Percentiles rank a stretch among this genome's conserved stretches.
Evolutionary conservation across 1,284 basidiomycete species (phyloP).

Genomic region (Sanghuangporus sanghuang): DNA sequence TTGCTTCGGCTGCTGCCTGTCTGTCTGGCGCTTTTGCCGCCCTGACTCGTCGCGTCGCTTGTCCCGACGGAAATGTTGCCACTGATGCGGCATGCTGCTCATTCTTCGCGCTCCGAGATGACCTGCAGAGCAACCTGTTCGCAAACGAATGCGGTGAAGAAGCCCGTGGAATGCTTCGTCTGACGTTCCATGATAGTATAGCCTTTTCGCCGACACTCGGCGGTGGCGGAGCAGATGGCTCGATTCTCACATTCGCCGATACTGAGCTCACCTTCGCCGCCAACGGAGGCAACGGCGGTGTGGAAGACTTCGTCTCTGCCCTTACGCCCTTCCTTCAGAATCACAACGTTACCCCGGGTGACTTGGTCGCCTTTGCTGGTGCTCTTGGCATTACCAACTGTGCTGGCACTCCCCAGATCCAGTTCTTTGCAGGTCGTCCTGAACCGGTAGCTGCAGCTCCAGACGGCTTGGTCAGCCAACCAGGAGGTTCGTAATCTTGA

Average conservation of each 20-base stretch:
- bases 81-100: conserved; percentile 35
- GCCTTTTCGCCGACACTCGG: conserved; percentile 29
- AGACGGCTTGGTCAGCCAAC: conserved; percentile 34
- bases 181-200: conserved; percentile 43
- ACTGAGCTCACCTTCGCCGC: conserved; percentile 14
- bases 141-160: conserved; percentile 37
- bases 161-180: conserved; percentile 37
- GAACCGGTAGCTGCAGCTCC: conserved; percentile 30
- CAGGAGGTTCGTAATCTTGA: conserved; percentile 23
- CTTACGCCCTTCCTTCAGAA: conserved; percentile 29
- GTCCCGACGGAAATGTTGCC: conserved; percentile 31
- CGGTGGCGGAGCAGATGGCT: conserved; percentile 37
- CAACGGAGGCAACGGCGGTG: conserved; percentile 30
- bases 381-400: conserved; percentile 33
- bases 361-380: conserved; percentile 24
- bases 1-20: conserved; percentile 23
- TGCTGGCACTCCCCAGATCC: conserved; percentile 35
- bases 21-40: conserved; percentile 21
- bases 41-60: conserved; percentile 29
- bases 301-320: conserved; percentile 32
- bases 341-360: conserved; percentile 21
- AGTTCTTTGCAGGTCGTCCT: conserved; percentile 35
- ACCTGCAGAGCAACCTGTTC: conserved; percentile 36
- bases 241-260: conserved; percentile 32
- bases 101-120: conserved; percentile 32